Base-by-base conservation (phyloP, 2,329 filamentous ascomycete species). In the Fusarium protoensiforme region DNA sequence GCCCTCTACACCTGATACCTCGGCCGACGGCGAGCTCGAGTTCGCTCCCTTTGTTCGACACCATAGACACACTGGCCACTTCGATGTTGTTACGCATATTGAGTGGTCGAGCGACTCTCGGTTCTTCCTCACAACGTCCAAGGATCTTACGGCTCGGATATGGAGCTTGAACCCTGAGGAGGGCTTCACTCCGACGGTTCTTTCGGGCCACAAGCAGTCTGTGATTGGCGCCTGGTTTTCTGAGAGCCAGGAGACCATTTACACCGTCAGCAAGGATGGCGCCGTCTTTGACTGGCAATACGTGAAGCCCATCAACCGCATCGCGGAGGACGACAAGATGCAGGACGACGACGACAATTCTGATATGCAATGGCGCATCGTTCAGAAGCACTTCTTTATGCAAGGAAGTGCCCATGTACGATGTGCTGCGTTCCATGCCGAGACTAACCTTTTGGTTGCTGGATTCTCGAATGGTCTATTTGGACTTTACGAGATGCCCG, bases 141-240 rank as follows among this genome's bases (percentile, higher is more conserved):
- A 95, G 81, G 96, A 99, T 79, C 84, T 98, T 82, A 98, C 95
- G 0, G 93, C 94, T 41, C 90, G 95, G 80, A 94, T 99, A 90
- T 99, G 96, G 96, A 98, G 95, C 81, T 85, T 98, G 74, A 89
- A 97, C 75, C 88, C 92, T 1, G 94, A 98, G 78, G 93, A 96
- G 69, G 94, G 93, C 2, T 98, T 98, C 82, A 90, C 91, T 58
- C 95, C 96, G 1, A 99, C 96, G 2, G 94, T 95, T 18, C 85
- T 99, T 70, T 92, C 94, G 5, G 96, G 96, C 2, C 97, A 99
- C 83, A 92, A 95, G 80, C 95, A 98, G 82, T 92, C 90, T 18
- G 93, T 99, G 4, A 88, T 97, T 63, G 94, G 93, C n/a, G 95
- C 95, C n/a, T 99, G 95, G 91, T 99, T 99, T 80, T 97, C 95